These are phyloP conservation scores for Sordaria brevicollis DNA, from an alignment of 495 filamentous ascomycete species.

Conservation along the genomic window DNA sequence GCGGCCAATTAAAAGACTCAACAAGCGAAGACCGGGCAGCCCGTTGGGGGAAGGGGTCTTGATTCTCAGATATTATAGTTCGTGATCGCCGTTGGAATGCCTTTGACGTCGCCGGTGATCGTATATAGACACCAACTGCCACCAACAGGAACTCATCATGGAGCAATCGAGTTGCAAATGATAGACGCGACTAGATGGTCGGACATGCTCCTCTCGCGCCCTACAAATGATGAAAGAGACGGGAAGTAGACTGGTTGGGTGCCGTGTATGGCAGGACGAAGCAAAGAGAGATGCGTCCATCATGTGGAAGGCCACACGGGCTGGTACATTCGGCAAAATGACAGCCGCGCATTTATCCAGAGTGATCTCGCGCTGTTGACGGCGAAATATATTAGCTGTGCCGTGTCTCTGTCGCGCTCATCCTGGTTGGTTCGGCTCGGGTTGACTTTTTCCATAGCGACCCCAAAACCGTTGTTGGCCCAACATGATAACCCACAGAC, in stretches of 20 bases:
- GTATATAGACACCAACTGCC: background rate
- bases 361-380: conserved; percentile 17
- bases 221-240: background rate
- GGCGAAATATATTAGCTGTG: conserved; percentile 24
- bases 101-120: background rate
- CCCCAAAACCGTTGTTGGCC: background rate
- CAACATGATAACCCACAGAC: background rate
- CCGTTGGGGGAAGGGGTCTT: background rate
- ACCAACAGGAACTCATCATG: background rate
- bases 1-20: background rate
- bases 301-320: conserved; percentile 15
- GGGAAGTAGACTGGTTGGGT: background rate
- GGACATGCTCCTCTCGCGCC: background rate
- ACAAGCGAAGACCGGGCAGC: conserved; percentile 1
- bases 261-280: background rate
- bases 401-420: conserved; percentile 12
- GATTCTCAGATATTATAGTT: background rate
- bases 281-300: conserved; percentile 3
- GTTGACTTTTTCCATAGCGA: background rate
- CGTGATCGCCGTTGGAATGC: background rate
- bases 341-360: conserved; percentile 23
- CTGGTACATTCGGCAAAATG: conserved; percentile 20
- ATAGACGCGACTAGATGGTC: background rate
- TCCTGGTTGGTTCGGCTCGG: background rate
- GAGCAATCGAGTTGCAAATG: background rate